Evolutionary conservation across 768 basidiomycete species (phyloP), one percentile per base, ranked within the genome.

Genomic region (Mycena pura): DNA sequence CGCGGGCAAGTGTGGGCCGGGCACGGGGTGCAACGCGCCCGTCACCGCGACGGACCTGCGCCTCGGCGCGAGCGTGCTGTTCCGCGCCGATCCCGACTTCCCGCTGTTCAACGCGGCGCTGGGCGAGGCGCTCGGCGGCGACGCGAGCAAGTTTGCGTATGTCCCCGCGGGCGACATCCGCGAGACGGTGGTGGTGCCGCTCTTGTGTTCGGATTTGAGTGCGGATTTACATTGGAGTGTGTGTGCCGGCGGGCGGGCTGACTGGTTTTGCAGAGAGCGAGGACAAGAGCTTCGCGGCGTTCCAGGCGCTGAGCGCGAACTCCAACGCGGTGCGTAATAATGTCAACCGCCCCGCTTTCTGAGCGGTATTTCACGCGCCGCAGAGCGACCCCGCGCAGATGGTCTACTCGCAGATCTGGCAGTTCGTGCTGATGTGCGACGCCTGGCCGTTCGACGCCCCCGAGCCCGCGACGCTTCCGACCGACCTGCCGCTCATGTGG

Each of bases 361-460:
- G 19, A 19, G 6, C 22, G 29, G 11, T 32, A 41, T n/a, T 39
- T 24, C n/a, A 28, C 9, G 6, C 22, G 6, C 15, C 5, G n/a
- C 25, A 62, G 60, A 61, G 51, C 38, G 60, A 61, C 36, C 52
- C 60, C 13, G 46, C 45, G 6, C 45, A 55, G 14, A 56, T 63
- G 25, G 27, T 63, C 22, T 63, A 63, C 41, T 51, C 62, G 5
- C 62, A 63, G 34, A 63, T 46, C 19, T 63, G 44, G 50, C 52
- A 58, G 36, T 44, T 63, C 45, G 39, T 25, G 13, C 21, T 48
- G 24, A 53, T 54, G 52, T 63, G 62, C 27, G 47, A 22, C 17
- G 57, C 45, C 6, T 63, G 62, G 62, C 62, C 62, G 1, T 56
- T 44, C 19, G 21, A 10, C 17, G 51, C 34, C n/a, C 22, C 57